These are phyloP conservation scores for Kitagawia praeruptora DNA, from an alignment of 129 eudicot species.

Conservation along the genomic window DNA sequence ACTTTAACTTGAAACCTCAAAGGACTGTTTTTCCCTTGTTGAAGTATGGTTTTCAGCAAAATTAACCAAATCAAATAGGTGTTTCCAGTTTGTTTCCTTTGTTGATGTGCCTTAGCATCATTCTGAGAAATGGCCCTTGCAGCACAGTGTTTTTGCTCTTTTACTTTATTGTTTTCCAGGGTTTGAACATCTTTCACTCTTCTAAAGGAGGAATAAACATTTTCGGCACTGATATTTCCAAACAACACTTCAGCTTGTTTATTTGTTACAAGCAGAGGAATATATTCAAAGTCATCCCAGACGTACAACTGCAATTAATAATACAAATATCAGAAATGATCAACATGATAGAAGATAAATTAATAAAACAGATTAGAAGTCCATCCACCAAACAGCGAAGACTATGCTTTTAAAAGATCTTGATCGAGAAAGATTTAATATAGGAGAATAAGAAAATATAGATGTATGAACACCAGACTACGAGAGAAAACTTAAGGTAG, in stretches of 20 bases:
- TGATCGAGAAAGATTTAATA: neutral
- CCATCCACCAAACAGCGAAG: neutral
- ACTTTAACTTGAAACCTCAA: slow-evolving; percentile 52
- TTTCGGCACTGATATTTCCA: slow-evolving; percentile 65
- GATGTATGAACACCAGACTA: neutral
- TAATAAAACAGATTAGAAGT: neutral
- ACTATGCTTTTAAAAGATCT: neutral
- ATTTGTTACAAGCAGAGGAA: slow-evolving; percentile 63
- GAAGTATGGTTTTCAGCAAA: slow-evolving; percentile 42
- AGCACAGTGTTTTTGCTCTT: neutral
- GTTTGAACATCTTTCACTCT: slow-evolving; percentile 21
- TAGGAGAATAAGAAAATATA: neutral
- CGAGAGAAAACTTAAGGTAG: neutral
- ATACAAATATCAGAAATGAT: neutral
- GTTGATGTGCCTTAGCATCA: neutral
- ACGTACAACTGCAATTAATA: slow-evolving; percentile 59
- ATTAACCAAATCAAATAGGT: slow-evolving; percentile 57
- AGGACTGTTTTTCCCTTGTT: slow-evolving; percentile 59
- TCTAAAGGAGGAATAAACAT: slow-evolving; percentile 44
- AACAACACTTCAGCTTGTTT: slow-evolving; percentile 68
- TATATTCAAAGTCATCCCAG: slow-evolving; percentile 57
- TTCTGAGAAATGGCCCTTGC: neutral
- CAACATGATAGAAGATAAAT: neutral
- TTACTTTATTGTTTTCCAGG: neutral
- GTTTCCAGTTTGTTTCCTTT: slow-evolving; percentile 19